These are phyloP conservation scores for Exophiala viscosa DNA, from an alignment of 2,329 filamentous ascomycete genomes.

Conservation along the genomic window DNA sequence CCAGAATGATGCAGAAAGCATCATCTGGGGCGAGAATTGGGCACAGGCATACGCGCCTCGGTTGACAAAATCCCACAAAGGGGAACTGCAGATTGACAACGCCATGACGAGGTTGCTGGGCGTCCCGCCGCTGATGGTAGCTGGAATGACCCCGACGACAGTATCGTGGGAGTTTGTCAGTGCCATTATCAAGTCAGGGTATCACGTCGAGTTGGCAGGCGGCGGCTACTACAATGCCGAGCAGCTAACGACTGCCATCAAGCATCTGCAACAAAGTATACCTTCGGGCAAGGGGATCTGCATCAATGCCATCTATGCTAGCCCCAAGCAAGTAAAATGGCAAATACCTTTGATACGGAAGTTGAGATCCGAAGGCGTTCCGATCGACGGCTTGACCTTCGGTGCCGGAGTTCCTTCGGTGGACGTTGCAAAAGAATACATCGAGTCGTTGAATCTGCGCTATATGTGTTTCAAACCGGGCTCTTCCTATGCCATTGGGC, in stretches of 20 bases:
- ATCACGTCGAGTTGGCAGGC: conserved; percentile 84
- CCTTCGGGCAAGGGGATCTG: conserved; percentile 82
- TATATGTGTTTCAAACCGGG: conserved; percentile 94
- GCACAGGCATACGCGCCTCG: conserved; percentile 95
- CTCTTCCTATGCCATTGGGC: conserved; percentile 80
- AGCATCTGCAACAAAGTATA: conserved; percentile 79
- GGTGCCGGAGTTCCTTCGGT: conserved; percentile 91
- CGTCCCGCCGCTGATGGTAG: conserved; percentile 81
- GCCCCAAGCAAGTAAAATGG: conserved; percentile 84
- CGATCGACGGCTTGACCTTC: conserved; percentile 87
- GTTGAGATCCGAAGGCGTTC: conserved; percentile 77
- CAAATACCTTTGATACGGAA: conserved; percentile 80
- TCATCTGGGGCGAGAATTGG: too few species aligned
- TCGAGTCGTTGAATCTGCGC: conserved; percentile 85
- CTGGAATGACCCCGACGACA: conserved; percentile 89
- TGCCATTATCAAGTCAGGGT: conserved; percentile 91
- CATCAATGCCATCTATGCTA: conserved; percentile 87
- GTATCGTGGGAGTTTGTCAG: conserved; percentile 89
- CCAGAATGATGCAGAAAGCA: too few species aligned
- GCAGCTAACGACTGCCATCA: conserved; percentile 75
- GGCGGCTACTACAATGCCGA: conserved; percentile 84
- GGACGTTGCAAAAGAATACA: conserved; percentile 89
- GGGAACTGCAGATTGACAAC: conserved; percentile 89
- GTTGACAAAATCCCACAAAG: conserved; percentile 80
- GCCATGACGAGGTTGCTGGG: conserved; percentile 89